Base-by-base conservation (phyloP, 495 filamentous ascomycete species). In the Neurospora sp. region DNA sequence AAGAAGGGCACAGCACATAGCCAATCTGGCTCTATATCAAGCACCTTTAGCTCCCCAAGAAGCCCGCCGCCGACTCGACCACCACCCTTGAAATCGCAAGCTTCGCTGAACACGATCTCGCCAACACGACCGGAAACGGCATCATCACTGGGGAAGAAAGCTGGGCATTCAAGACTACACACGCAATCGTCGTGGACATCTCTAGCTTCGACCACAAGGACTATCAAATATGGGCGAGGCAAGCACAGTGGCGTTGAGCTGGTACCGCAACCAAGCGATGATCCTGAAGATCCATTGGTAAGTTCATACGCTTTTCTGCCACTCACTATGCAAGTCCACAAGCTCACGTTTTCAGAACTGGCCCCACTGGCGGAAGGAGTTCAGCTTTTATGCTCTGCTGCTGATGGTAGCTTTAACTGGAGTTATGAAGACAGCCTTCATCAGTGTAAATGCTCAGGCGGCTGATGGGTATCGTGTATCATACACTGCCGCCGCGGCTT, bases 261-360 rank as follows among this genome's bases (percentile, higher is more conserved):
- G 61, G 83, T 83, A 5, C 85, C 85, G 14, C 84, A 84, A 53
- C 84, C 85, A 3, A 86, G 84, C 68, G 81, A 84, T 46, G 80
- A 85, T 68, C 81, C 77, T 10, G 81, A 84, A 65, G 86, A 87
- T 71, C 86, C 86, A 65, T 71, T 87, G 73, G 84, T 85, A 81
- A 68, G 81, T 73, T 40, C 8, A 39, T 22, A 7, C 3, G 27
- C 20, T 27, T 48, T 14, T 18, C 22, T 31, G 2, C 14, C 14
- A 65, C 14, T 18, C 22, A 35, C 14, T 9, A 18, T 65, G 6
- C 53, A 65, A 65, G 31, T 70, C 59, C 27, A 75, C 59, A 16
- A 39, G 27, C 35, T 46, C 5, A 71, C 39, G n/a, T 39, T 59
- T 18, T 16, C 70, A 86, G 79, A 88, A 86, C 77, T 88, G 85